Base-by-base conservation (phyloP, 768 basidiomycete genomes). In the Lyophyllum shimeji region DNA sequence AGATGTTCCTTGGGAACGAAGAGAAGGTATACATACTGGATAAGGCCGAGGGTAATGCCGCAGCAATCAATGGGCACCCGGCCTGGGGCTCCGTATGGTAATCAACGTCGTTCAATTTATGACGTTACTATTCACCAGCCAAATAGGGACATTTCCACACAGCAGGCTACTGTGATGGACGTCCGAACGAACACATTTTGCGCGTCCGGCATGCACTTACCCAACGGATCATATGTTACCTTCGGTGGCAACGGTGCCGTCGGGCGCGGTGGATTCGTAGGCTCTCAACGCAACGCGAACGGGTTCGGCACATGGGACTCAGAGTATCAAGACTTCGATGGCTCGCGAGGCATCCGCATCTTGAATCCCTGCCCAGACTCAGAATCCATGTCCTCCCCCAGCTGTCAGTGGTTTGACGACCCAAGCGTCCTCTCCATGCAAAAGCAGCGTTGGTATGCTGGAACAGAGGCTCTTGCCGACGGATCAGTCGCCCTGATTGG, bases 171-270 rank as follows among this genome's bases (percentile, higher is more conserved):
- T 21, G 68, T 83, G 0, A 90, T 95, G 85, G 88, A 90, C 48
- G 76, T 93, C 15, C 59, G 63, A 37, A 87, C 87, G 25, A 93
- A 93, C 65, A 73, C 81, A 2, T 93, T 93, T 74, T 93, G 91
- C 63, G 83, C 91, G 17, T 91, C 87, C 1, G 91, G 90, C 45
- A 83, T 86, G 82, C 89, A 90, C 65, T 74, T 91, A 0, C 89
- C 90, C 11, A 91, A 91, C 58, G 88, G 88, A 34, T 89, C 88
- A 1, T 92, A 76, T 55, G 81, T 75, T 9, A 83, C 87, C 0
- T 86, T 92, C 59, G 90, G 90, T 58, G 90, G 91, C 6, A 93
- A 93, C 63, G 81, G 82, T 21, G 90, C 90, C 15, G 75, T 92
- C 17, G 84, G 82, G 18, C 82, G 80, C 3, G 83, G 84, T 24